Percentiles rank a stretch among this genome's conserved stretches.
Evolutionary conservation across 257 asterid genomes (phyloP).

Genomic region (Forsythia viridissima): DNA sequence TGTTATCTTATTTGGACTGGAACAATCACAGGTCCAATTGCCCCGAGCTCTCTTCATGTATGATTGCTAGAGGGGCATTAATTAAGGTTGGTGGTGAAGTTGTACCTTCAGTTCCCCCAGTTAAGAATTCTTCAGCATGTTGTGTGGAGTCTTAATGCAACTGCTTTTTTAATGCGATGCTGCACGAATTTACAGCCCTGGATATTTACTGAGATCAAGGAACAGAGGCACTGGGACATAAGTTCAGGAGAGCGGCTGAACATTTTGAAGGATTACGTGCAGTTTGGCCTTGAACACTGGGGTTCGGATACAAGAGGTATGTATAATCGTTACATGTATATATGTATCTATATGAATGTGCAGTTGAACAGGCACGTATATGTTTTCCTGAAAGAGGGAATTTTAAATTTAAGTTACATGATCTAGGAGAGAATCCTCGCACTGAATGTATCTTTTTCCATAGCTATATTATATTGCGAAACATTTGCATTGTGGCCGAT

Average conservation of each 20-base stretch:
- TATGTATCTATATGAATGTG: not conserved
- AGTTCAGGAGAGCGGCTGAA: slow-evolving; percentile 76
- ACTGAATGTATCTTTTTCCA: not conserved
- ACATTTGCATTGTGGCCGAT: not conserved
- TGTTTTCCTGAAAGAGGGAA: not conserved
- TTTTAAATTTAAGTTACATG: not conserved
- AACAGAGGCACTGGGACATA: slow-evolving; percentile 98
- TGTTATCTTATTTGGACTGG: slow-evolving; percentile 88
- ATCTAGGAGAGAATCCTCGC: not conserved
- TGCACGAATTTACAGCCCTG: slow-evolving; percentile 67
- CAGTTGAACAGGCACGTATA: not conserved
- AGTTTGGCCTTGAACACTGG: slow-evolving; percentile 94
- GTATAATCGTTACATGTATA: not conserved
- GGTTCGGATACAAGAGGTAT: slow-evolving; percentile 96
- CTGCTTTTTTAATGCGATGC: not conserved
- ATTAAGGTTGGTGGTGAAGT: slow-evolving; percentile 61
- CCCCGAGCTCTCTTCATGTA: slow-evolving; percentile 86
- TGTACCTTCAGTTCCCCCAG: slow-evolving; percentile 9
- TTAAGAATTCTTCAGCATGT: slow-evolving; percentile 5
- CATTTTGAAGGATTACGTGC: slow-evolving; percentile 79
- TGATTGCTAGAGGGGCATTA: slow-evolving; percentile 94
- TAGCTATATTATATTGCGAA: not conserved
- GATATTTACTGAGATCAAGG: slow-evolving; percentile 97
- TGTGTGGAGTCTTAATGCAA: slow-evolving; percentile 6
- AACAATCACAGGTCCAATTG: slow-evolving; percentile 67